phyloP scores from a whole-genome alignment of 1,139 yeast species.

The Hemisphaericaspora lyxosophila region DNA sequence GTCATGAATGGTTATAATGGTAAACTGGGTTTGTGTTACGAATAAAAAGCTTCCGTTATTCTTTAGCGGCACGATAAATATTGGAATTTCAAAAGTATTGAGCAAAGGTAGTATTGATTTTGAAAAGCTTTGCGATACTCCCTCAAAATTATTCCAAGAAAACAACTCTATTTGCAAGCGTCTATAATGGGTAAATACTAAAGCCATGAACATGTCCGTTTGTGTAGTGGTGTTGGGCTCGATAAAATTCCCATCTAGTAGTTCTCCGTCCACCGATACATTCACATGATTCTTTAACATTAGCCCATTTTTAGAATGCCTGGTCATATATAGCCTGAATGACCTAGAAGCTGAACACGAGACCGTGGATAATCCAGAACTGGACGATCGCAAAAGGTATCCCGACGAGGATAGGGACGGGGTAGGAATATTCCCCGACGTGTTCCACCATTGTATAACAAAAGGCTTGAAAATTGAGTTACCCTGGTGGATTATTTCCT shows the following conservation, averaged over 20 bases:
- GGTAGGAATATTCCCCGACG: conserved; percentile 17
- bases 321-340: conserved; percentile 39
- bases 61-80: conserved; percentile 38
- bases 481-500: conserved; percentile 8
- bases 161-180: conserved; percentile 39
- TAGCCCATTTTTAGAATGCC: conserved; percentile 36
- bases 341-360: conserved; percentile 37
- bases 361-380: conserved; percentile 39
- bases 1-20: conserved; percentile 40
- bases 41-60: conserved; percentile 35
- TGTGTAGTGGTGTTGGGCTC: conserved; percentile 29
- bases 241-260: conserved; percentile 46
- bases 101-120: conserved; percentile 34
- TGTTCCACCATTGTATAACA: conserved; percentile 55
- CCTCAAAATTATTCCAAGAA: conserved; percentile 42
- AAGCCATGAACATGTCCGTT: conserved; percentile 33
- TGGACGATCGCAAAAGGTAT: conserved; percentile 24
- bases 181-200: conserved; percentile 36
- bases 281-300: conserved; percentile 41
- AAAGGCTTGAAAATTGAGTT: conserved; percentile 38
- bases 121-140: conserved; percentile 20
- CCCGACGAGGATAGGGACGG: conserved; percentile 39
- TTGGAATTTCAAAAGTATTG: conserved; percentile 40
- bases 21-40: conserved; percentile 27
- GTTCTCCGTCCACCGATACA: conserved; percentile 40